Base-by-base conservation (phyloP, 257 asterid species). In the Penstemon newberryi region DNA sequence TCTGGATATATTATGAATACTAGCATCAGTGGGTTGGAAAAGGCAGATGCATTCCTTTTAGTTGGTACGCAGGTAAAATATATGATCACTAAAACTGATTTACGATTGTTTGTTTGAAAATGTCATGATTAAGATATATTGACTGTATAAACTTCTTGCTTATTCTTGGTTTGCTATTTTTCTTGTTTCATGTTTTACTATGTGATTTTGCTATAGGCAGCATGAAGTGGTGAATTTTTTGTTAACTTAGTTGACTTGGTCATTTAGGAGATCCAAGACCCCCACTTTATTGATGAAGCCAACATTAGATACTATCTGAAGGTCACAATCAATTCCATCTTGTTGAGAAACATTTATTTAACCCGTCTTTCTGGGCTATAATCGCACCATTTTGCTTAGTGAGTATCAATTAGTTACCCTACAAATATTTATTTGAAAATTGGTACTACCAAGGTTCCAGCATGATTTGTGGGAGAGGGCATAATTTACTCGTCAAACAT, bases 1-100 rank as follows among this genome's bases (percentile, higher is more conserved):
- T 89, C 98, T 56, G 96, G 97, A 74, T 94, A 94, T 76, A 82
- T 89, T 61, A 91, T 94, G 99, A 94, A 94, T 78, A 82, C 88
- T 70, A 72, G 89, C 90, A 91, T 94, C 74, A 80, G 87, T 86
- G 99, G 96, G 42, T 77, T 94, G 86, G 99, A 94, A 85, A 89
- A 86, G 57, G 98, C 96, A 54, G 97, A 94, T 81, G 93, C 63
- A 70, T 91, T 94, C 78, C 99, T 94, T 74, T 82, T 94, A 72
- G 95, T 94, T 71, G 99, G 99, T 46, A 91, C 99, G 65, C 97
- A 94, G 99, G 99, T 94, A 86, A 62, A 53, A 54, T 63, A 66
- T 65, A 45, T 52, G 65, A 53, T 61, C 9, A 39, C 53, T 72
- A 46, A 57, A 62, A 49, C 50, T 37, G 46, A 67, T 66, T 49